phyloP scores from a whole-genome alignment of 805 yeast genomes.

The Saturnispora besseyi region DNA sequence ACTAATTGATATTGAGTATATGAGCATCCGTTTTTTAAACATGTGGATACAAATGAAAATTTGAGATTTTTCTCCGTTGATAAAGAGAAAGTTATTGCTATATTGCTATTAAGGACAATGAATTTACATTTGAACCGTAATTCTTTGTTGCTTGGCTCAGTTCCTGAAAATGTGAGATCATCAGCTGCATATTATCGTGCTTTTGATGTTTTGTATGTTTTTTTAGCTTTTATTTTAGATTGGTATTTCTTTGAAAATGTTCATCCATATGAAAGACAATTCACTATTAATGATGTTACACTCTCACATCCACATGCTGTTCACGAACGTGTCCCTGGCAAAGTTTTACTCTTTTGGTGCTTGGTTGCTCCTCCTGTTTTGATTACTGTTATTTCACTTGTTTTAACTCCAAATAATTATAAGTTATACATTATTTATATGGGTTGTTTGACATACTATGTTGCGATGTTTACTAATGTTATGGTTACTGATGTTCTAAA shows the following conservation, averaged over 20 bases:
- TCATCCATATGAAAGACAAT: constrained; percentile 71
- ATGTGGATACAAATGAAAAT: background rate
- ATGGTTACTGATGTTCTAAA: constrained; percentile 67
- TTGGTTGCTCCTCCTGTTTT: constrained; percentile 37
- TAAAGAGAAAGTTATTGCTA: background rate
- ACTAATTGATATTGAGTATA: background rate
- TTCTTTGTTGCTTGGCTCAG: background rate
- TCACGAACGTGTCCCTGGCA: constrained; percentile 57
- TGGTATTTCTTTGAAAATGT: constrained; percentile 21
- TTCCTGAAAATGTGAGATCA: background rate
- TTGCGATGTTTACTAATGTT: constrained; percentile 52
- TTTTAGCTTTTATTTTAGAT: constrained; percentile 17
- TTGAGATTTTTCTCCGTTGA: background rate
- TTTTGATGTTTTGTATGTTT: constrained; percentile 19
- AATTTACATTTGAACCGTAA: background rate
- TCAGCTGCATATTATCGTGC: constrained; percentile 19
- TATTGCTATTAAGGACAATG: background rate
- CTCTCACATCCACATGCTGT: constrained; percentile 77
- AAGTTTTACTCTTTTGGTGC: constrained; percentile 47
- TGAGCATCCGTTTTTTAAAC: background rate
- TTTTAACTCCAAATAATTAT: constrained; percentile 37
- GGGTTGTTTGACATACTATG: constrained; percentile 55
- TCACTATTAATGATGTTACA: constrained; percentile 63
- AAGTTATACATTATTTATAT: constrained; percentile 53
- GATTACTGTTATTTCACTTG: constrained; percentile 21